Conservation (phyloP, 345 rosid species). For the Eucalyptus tenuipes region DNA sequence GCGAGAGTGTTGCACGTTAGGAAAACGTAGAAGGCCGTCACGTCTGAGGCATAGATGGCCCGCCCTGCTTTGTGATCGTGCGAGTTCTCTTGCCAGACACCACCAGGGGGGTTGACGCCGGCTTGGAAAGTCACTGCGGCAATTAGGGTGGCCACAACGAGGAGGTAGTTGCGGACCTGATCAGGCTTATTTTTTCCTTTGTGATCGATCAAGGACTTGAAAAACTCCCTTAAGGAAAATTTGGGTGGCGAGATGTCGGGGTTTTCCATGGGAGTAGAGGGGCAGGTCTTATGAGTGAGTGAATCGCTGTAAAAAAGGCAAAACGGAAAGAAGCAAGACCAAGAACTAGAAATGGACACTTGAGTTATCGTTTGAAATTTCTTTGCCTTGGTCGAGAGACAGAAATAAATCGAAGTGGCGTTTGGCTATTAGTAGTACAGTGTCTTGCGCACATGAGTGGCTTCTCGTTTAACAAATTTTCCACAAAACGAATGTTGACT, state of each 20-base stretch:
- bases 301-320: background rate
- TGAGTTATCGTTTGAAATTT: background rate
- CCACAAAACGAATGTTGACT: background rate
- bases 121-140: background rate
- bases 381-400: background rate
- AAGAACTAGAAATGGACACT: background rate
- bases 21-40: background rate
- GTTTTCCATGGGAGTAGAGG: background rate
- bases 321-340: background rate
- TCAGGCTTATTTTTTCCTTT: background rate
- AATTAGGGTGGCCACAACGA: background rate
- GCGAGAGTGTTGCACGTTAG: background rate
- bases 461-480: background rate
- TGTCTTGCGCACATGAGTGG: background rate
- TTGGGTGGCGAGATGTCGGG: background rate
- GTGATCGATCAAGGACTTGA: background rate
- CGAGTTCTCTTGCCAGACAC: background rate
- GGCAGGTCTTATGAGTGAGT: background rate
- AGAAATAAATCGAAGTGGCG: background rate
- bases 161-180: background rate
- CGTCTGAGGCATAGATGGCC: background rate
- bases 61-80: background rate
- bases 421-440: background rate
- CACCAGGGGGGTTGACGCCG: background rate
- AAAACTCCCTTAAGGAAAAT: background rate